Evolutionary conservation across 2,329 filamentous ascomycete genomes (phyloP).

Genomic region (Lachnellula occidentalis): DNA sequence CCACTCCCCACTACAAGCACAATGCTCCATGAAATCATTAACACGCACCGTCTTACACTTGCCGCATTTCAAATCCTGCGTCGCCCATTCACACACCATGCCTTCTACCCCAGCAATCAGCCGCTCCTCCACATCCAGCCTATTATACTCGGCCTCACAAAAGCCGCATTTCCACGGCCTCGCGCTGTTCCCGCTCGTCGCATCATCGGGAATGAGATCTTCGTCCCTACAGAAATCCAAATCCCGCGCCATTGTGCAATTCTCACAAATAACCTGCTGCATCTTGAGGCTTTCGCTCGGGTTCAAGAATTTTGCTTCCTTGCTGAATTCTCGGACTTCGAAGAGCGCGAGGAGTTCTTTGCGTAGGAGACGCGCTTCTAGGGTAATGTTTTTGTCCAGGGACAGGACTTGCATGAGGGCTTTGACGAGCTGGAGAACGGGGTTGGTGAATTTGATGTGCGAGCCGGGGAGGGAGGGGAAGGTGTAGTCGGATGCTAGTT

Average conservation of each 20-base stretch:
- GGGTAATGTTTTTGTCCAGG: slow-evolving; percentile 82
- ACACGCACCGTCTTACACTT: slow-evolving; percentile 67
- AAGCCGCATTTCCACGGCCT: slow-evolving; percentile 69
- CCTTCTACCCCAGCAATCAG: slow-evolving; percentile 73
- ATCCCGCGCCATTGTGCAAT: slow-evolving; percentile 84
- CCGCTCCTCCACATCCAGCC: slow-evolving; percentile 77
- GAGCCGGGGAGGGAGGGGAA: slow-evolving; percentile 78
- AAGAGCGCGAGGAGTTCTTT: slow-evolving; percentile 87
- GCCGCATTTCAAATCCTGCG: slow-evolving; percentile 80
- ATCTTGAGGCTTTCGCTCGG: slow-evolving; percentile 72
- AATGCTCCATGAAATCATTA: slow-evolving; percentile 97
- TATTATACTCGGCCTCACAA: slow-evolving; percentile 70
- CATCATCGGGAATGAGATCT: slow-evolving; percentile 57
- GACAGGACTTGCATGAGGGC: slow-evolving; percentile 86
- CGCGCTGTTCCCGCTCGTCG: slow-evolving; percentile 6
- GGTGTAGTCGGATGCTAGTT: slow-evolving; percentile 78
- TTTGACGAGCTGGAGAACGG: slow-evolving; percentile 87
- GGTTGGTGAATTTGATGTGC: slow-evolving; percentile 59
- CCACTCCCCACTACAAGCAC: slow-evolving; percentile 87
- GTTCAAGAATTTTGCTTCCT: slow-evolving; percentile 82
- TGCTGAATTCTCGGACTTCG: slow-evolving; percentile 89
- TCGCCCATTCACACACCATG: slow-evolving; percentile 72
- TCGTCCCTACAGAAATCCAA: slow-evolving; percentile 90
- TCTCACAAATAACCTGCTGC: slow-evolving; percentile 74
- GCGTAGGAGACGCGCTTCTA: slow-evolving; percentile 81